These are phyloP conservation scores for Mentha longifolia DNA, from an alignment of 257 asterid species.

Conservation along the genomic window DNA sequence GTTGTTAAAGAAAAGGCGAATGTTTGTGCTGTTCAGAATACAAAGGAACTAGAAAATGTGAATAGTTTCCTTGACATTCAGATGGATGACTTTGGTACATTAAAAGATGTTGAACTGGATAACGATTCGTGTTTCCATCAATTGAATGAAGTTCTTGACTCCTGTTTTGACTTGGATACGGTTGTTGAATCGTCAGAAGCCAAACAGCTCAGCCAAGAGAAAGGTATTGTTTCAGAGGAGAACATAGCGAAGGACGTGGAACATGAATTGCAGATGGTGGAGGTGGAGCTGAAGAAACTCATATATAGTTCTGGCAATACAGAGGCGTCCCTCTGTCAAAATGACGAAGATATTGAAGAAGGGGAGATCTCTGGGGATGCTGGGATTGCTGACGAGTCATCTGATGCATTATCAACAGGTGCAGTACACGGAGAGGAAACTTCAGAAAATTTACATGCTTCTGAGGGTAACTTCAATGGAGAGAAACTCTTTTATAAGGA, in stretches of 20 bases:
- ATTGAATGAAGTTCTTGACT: slow-evolving; percentile 48
- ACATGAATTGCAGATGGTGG: slow-evolving; percentile 64
- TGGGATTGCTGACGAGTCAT: slow-evolving; percentile 39
- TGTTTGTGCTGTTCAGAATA: slow-evolving; percentile 35
- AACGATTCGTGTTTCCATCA: slow-evolving; percentile 40
- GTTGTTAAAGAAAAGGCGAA: slow-evolving; percentile 36
- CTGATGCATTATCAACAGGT: slow-evolving; percentile 50
- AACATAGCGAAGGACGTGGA: slow-evolving; percentile 43
- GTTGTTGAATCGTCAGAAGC: slow-evolving; percentile 43
- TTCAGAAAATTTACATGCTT: slow-evolving; percentile 35
- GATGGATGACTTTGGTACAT: slow-evolving; percentile 42
- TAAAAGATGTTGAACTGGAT: slow-evolving; percentile 37
- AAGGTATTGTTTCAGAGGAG: slow-evolving; percentile 36
- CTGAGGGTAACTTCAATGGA: slow-evolving; percentile 34
- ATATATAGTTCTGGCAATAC: slow-evolving; percentile 43
- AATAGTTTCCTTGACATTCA: slow-evolving; percentile 26
- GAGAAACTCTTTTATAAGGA: slow-evolving; percentile 36
- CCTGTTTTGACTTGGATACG: slow-evolving; percentile 49
- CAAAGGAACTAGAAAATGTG: slow-evolving; percentile 35
- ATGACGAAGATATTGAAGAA: slow-evolving; percentile 67
- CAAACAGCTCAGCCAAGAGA: slow-evolving; percentile 35
- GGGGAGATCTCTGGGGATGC: slow-evolving; percentile 73
- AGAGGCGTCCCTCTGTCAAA: slow-evolving; percentile 40
- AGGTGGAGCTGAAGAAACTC: slow-evolving; percentile 73
- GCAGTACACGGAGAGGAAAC: slow-evolving; percentile 41